Percentiles rank a stretch among this genome's conserved stretches.
phyloP scores from a whole-genome alignment of 768 basidiomycete genomes.

The Leccinum fibrillosum region DNA sequence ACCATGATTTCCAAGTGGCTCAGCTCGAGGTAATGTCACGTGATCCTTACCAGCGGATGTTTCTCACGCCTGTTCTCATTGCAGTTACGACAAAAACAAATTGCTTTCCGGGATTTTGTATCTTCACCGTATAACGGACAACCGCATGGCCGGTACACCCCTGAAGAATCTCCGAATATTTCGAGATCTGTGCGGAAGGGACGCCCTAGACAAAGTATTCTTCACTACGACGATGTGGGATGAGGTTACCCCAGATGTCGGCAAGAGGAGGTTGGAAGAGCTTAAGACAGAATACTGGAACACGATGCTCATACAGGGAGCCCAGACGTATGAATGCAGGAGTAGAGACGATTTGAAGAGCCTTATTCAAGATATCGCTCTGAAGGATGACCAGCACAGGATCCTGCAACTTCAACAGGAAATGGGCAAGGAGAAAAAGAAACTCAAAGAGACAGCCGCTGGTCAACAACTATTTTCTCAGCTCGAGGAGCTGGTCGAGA shows the following conservation, averaged over 20 bases:
- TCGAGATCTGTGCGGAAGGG: constrained; percentile 22
- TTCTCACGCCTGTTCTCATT: background rate
- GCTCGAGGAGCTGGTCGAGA: background rate
- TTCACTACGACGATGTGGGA: constrained; percentile 27
- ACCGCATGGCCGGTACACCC: constrained; percentile 34
- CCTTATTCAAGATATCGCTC: background rate
- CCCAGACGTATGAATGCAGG: background rate
- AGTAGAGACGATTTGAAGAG: background rate
- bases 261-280: constrained; percentile 9
- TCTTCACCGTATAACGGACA: constrained; percentile 39
- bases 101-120: constrained; percentile 36
- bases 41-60: background rate
- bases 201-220: constrained; percentile 31
- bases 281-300: constrained; percentile 3
- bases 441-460: background rate
- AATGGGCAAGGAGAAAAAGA: background rate
- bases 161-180: constrained; percentile 35
- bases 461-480: background rate
- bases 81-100: constrained; percentile 8
- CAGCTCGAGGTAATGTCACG: constrained; percentile 3
- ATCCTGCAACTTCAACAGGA: background rate
- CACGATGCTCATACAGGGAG: constrained; percentile 2
- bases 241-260: constrained; percentile 30
- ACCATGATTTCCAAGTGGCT: constrained; percentile 16
- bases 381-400: background rate